Percentiles rank a stretch among this genome's conserved stretches.
phyloP scores from a whole-genome alignment of 352 stramenopile genomes.

The Pythium angustatum region DNA sequence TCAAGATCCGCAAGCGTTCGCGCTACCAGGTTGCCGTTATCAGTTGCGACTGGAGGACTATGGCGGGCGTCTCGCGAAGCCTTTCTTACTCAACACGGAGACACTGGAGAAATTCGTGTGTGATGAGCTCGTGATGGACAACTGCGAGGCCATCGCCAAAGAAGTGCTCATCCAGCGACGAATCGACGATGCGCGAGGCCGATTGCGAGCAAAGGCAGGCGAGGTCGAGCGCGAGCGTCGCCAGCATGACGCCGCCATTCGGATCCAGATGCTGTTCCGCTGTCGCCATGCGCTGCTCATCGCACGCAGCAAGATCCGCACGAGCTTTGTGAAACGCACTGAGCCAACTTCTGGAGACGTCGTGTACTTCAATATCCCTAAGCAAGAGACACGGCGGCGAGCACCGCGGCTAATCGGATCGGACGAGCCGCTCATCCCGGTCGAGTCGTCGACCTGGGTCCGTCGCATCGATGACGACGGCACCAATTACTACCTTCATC shows the following conservation, averaged over 20 bases:
- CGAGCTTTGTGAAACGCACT: conserved; percentile 58
- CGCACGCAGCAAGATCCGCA: conserved; percentile 50
- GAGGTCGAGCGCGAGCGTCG: conserved; percentile 36
- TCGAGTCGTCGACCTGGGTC: conserved; percentile 69
- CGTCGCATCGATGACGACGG: conserved; percentile 49
- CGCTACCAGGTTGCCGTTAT: conserved; percentile 49
- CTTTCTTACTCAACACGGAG: conserved; percentile 64
- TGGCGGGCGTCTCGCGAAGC: conserved; percentile 54
- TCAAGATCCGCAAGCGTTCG: conserved; percentile 34
- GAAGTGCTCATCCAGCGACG: conserved; percentile 58
- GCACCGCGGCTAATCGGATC: conserved; percentile 51
- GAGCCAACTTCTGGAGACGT: conserved; percentile 49
- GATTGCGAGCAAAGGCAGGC: conserved; percentile 30
- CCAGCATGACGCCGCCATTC: conserved; percentile 41
- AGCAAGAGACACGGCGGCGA: conserved; percentile 37
- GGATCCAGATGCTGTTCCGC: conserved; percentile 67
- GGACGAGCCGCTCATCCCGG: conserved; percentile 48
- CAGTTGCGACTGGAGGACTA: conserved; percentile 61
- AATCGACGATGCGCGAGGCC: conserved; percentile 44
- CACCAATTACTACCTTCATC: conserved; percentile 50
- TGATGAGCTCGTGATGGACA: conserved; percentile 64
- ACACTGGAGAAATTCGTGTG: conserved; percentile 72
- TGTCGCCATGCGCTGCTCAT: conserved; percentile 49
- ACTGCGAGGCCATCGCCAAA: conserved; percentile 57
- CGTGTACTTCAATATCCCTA: conserved; percentile 65